phyloP scores from a whole-genome alignment of 176 grass and related monocot genomes.

The Rhynchospora breviuscula region DNA sequence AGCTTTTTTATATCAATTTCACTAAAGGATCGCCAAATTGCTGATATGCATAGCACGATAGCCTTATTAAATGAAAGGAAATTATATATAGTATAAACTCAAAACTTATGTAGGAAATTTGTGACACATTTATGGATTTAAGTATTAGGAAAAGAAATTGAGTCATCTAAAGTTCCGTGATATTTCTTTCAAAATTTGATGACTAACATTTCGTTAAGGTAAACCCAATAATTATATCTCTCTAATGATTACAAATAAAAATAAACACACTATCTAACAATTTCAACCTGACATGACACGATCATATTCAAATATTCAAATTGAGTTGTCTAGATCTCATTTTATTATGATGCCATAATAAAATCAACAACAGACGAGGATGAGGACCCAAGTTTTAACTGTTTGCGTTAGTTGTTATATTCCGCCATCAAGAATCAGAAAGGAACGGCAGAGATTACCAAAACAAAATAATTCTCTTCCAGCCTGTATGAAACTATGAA shows the following conservation, averaged over 20 bases:
- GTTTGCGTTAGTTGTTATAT: constrained; percentile 10
- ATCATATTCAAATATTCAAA: neutral
- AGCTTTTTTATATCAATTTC: too few relatives aligned
- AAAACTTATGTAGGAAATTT: neutral
- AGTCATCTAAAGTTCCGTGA: neutral
- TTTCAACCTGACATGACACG: neutral
- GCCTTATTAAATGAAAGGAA: too few relatives aligned
- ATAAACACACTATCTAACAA: neutral
- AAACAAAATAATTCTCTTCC: neutral
- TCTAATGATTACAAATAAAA: neutral
- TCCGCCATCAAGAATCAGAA: neutral
- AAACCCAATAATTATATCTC: too few relatives aligned
- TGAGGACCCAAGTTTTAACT: neutral
- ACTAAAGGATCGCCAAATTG: too few relatives aligned
- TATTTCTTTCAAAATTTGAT: neutral
- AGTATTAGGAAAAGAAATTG: too few relatives aligned
- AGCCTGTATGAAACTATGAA: constrained; percentile 8
- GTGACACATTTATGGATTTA: too few relatives aligned
- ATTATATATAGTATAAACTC: neutral
- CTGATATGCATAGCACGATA: too few relatives aligned
- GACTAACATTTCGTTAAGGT: neutral
- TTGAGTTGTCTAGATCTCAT: neutral
- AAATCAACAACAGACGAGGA: neutral
- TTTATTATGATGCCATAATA: neutral
- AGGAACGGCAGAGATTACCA: neutral